Evolutionary conservation across 2,329 filamentous ascomycete genomes (phyloP), one percentile per base, ranked within the genome.

Genomic region (Calonectria ilicicola): DNA sequence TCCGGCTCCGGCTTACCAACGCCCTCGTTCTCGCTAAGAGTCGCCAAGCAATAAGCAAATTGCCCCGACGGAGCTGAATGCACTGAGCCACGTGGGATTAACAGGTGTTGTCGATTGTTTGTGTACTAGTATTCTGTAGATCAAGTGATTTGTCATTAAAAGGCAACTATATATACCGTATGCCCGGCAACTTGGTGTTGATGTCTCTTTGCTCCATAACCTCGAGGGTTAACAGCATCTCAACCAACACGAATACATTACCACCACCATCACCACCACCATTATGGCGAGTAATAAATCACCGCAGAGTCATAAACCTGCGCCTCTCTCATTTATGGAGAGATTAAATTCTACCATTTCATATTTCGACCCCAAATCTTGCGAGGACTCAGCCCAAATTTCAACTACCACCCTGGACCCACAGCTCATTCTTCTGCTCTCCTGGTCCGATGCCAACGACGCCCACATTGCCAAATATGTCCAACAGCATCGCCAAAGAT

Each of bases 381-480:
- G 8, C 26, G 9, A 14, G 6, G 44, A 14, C 8, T 47, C 21
- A 12, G 35, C 27, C 35, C 26, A 19, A 10, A 35, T 10, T 9
- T 26, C 72, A 27, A 70, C 64, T 21, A 44, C 27, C n/a, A 29
- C 53, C 8, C 17, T 6, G 23, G 78, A 83, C 9, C 88, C 89
- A 14, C 85, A 84, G 66, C 84, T 90, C 40, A 84, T 90, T 68
- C 74, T 89, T 38, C 60, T 90, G 40, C 84, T 86, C 42, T 82
- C 85, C 10, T 90, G 89, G 89, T 88, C 89, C 84, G 87, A 84
- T 56, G 88, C 89, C 15, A 83, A 79, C 21, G 85, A 88, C 47
- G 78, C 80, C 8, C 87, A 90, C 77, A 86, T 90, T 58, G 84
- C 84, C 74, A 91, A 90, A 76, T 90, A 90, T 78, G 82, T 88